Conservation (phyloP, 2,329 filamentous ascomycete genomes). For the Penicillium sp. region DNA sequence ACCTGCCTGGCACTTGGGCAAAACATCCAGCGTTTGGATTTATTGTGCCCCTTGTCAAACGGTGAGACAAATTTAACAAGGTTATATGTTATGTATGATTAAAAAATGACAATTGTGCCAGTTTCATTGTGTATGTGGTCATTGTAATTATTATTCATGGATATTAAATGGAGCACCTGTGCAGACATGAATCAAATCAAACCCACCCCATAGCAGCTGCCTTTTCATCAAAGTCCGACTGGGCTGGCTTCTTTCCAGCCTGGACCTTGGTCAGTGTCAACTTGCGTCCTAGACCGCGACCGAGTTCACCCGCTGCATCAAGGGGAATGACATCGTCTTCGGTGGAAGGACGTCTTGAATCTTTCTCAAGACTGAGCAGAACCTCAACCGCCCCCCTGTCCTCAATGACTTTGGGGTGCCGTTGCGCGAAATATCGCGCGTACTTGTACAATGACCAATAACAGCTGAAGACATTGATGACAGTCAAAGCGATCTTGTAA, state of each 20-base stretch:
- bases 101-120: no score
- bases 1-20: no score
- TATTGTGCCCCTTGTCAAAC: no score
- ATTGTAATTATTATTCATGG: no score
- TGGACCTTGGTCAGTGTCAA: constrained; percentile 19
- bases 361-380: constrained; percentile 26
- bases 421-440: constrained; percentile 48
- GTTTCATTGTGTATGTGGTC: no score
- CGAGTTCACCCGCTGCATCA: not conserved
- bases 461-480: constrained; percentile 47
- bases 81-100: no score
- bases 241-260: constrained; percentile 4
- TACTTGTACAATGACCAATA: constrained; percentile 49
- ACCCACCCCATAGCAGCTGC: not conserved
- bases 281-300: constrained; percentile 8
- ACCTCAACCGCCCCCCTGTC: constrained; percentile 46
- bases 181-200: not conserved
- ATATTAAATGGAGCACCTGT: no score
- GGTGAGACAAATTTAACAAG: no score
- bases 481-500: constrained; percentile 48
- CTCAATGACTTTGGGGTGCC: constrained; percentile 52
- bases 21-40: no score
- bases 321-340: constrained; percentile 4
- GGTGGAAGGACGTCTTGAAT: not conserved
- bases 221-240: not conserved